Evolutionary conservation across 2,329 filamentous ascomycete species (phyloP).

Genomic region (Pseudogymnoascus pannorum): DNA sequence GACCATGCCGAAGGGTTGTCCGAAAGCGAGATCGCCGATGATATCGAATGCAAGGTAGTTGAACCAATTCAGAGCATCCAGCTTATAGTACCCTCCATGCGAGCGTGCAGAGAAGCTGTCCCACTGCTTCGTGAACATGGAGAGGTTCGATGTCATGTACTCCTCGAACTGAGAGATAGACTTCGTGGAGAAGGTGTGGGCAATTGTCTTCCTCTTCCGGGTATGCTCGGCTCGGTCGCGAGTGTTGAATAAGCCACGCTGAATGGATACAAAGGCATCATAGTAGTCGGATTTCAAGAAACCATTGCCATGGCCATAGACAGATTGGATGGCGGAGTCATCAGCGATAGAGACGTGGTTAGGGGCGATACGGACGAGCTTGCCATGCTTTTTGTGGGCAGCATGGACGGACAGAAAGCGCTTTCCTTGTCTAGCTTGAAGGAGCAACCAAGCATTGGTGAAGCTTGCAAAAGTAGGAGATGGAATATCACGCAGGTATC

Average conservation of each 20-base stretch:
- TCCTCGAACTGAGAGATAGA: conserved; percentile 79
- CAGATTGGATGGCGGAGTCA: conserved; percentile 59
- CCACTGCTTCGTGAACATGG: conserved; percentile 66
- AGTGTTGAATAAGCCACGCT: conserved; percentile 82
- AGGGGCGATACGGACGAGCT: conserved; percentile 69
- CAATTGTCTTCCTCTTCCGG: conserved; percentile 81
- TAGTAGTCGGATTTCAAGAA: conserved; percentile 76
- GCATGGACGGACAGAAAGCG: conserved; percentile 58
- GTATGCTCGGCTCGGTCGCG: conserved; percentile 74
- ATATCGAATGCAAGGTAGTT: conserved; percentile 54
- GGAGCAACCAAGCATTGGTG: conserved; percentile 74
- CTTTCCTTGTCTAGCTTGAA: conserved; percentile 55
- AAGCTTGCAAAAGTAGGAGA: conserved; percentile 52
- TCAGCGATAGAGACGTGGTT: conserved; percentile 75
- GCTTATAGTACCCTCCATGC: conserved; percentile 44
- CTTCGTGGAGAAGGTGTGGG: conserved; percentile 80
- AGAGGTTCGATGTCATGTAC: conserved; percentile 75
- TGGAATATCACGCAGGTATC: conserved; percentile 35
- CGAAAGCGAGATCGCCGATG: conserved; percentile 57
- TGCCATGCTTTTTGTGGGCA: conserved; percentile 55
- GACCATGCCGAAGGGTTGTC: conserved; percentile 77
- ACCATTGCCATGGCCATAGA: conserved; percentile 71
- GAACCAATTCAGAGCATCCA: conserved; percentile 77
- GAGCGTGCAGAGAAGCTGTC: conserved; percentile 49
- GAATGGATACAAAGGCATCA: conserved; percentile 84